These are phyloP conservation scores for Dictyostelium purpureum DNA, from an alignment of 78 protist species.

Conservation along the genomic window DNA sequence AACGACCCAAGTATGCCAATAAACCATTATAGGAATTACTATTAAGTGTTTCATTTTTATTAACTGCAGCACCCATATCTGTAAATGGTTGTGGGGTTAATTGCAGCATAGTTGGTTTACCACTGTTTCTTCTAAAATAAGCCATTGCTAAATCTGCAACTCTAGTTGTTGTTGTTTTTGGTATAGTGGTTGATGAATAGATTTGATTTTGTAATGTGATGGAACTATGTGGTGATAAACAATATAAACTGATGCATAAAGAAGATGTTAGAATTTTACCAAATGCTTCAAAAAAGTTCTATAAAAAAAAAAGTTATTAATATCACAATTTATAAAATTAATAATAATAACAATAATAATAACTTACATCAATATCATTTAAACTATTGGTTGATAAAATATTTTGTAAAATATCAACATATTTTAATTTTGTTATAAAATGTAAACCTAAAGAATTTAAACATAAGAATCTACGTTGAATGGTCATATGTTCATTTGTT, in stretches of 20 bases:
- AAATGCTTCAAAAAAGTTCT: constrained; percentile 44
- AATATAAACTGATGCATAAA: constrained; percentile 34
- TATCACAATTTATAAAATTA: no score
- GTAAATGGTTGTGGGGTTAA: background rate
- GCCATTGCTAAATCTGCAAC: constrained; percentile 43
- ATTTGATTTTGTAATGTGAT: constrained; percentile 6
- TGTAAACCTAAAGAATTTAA: constrained; percentile 60
- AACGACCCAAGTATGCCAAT: background rate
- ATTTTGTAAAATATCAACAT: constrained; percentile 25
- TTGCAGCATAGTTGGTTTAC: constrained; percentile 11
- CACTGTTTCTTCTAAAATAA: constrained; percentile 22
- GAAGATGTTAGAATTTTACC: constrained; percentile 15
- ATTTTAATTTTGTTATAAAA: constrained; percentile 25
- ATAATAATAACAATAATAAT: background rate
- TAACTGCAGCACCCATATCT: constrained; percentile 55
- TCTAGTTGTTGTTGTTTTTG: constrained; percentile 28
- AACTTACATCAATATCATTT: constrained; percentile 55
- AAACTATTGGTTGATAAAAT: background rate
- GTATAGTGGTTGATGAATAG: background rate
- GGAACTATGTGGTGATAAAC: constrained; percentile 20
- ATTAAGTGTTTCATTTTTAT: constrained; percentile 7
- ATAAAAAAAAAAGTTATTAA: background rate
- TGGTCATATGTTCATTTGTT: constrained; percentile 9
- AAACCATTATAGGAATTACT: constrained; percentile 31
- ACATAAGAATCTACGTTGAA: constrained; percentile 54